Percentiles rank a stretch among this genome's conserved stretches.
Evolutionary conservation across 257 asterid genomes (phyloP).

Genomic region (Hygrophila difformis): DNA sequence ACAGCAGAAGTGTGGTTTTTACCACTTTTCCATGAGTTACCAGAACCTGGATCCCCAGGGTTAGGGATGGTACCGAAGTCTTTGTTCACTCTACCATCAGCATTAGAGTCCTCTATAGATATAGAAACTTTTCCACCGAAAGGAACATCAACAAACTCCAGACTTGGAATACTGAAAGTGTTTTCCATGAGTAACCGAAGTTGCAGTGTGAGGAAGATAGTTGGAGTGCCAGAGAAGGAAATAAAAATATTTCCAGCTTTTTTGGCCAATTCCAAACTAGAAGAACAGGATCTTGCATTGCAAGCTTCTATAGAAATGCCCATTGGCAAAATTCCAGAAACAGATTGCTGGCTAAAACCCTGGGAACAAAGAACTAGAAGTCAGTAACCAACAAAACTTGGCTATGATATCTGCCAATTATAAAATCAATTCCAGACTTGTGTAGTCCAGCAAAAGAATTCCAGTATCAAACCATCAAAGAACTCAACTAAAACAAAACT

Average conservation of each 20-base stretch:
- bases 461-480: too few species aligned
- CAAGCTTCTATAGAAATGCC: constrained; percentile 40
- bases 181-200: constrained; percentile 36
- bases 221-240: constrained; percentile 32
- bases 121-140: too few species aligned
- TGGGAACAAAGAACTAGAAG: constrained; percentile 20
- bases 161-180: too few species aligned
- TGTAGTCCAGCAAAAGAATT: too few species aligned
- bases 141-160: too few species aligned
- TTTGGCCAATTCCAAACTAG: constrained; percentile 31
- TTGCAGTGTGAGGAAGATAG: constrained; percentile 31
- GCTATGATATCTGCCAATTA: neutral
- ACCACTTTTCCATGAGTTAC: neutral
- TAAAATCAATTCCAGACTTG: neutral
- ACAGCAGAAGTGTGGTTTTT: constrained; percentile 14
- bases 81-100: too few species aligned
- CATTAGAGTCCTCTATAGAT: too few species aligned
- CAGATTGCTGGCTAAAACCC: constrained; percentile 38
- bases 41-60: too few species aligned
- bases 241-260: constrained; percentile 30
- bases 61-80: too few species aligned
- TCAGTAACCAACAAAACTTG: neutral
- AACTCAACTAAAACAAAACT: too few species aligned
- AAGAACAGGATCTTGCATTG: constrained; percentile 22
- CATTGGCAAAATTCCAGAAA: constrained; percentile 35